Evolutionary conservation across 2,329 filamentous ascomycete genomes (phyloP).

Genomic region (Aspergillus pseudonomiae): DNA sequence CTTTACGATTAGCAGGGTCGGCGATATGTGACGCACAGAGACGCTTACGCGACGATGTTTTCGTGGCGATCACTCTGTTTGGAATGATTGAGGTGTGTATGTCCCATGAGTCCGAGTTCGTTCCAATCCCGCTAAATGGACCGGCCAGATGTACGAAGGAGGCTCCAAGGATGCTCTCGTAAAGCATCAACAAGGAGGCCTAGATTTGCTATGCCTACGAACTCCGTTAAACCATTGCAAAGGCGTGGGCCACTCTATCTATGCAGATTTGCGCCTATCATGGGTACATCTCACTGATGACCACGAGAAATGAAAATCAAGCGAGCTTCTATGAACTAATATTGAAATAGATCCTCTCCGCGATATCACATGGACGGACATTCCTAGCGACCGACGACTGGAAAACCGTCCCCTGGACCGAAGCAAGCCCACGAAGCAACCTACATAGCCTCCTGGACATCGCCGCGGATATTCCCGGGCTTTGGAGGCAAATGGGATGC

Average conservation of each 20-base stretch:
- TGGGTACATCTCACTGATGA: not conserved
- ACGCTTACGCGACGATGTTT: not conserved
- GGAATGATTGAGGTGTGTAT: not conserved
- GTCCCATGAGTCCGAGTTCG: too few species aligned
- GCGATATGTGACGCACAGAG: not conserved
- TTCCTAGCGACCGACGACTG: not conserved
- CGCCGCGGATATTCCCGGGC: not conserved
- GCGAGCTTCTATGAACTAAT: not conserved
- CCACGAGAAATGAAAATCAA: not conserved
- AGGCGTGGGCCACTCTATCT: constrained; percentile 1
- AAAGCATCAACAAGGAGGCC: constrained; percentile 3
- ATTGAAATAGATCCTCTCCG: not conserved
- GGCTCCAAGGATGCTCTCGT: not conserved
- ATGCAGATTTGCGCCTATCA: not conserved
- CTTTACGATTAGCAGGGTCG: not conserved
- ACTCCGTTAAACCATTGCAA: constrained; percentile 2
- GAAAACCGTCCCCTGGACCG: not conserved
- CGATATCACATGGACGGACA: not conserved
- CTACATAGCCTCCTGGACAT: not conserved
- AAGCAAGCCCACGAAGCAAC: not conserved
- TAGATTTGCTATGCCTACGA: not conserved
- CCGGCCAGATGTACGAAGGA: not conserved
- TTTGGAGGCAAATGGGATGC: not conserved
- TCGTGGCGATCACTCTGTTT: not conserved
- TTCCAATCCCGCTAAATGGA: not conserved